A percentile compares a stretch with the other conserved stretches of the same genome.
These are phyloP conservation scores for Lichtheimia corymbifera DNA, from an alignment of 371 early-diverging fungal species.

Conservation along the genomic window DNA sequence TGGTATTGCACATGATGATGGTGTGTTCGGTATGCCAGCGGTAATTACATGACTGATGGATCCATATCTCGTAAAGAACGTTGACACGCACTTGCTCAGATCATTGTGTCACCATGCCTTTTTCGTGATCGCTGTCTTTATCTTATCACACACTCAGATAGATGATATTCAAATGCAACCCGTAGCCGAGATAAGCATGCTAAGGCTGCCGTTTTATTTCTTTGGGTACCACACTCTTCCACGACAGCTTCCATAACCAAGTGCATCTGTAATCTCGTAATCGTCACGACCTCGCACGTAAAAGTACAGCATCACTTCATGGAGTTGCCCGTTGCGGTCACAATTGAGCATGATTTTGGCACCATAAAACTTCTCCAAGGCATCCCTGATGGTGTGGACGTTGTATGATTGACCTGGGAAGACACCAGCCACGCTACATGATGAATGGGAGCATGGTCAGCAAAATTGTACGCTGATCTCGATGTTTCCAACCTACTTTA, in stretches of 20 bases:
- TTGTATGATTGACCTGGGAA: conserved; percentile 42
- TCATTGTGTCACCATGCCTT: no score
- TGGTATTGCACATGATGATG: no score
- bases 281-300: conserved; percentile 41
- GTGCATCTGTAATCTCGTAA: conserved; percentile 36
- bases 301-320: conserved; percentile 40
- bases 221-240: conserved; percentile 41
- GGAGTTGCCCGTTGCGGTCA: conserved; percentile 22
- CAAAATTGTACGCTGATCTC: neutral
- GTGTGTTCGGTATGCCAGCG: no score
- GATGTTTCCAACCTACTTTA: conserved; percentile 25
- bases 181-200: neutral
- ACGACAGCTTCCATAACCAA: conserved; percentile 29
- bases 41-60: no score
- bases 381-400: conserved; percentile 30
- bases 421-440: conserved; percentile 37
- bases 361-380: conserved; percentile 29
- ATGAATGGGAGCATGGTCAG: neutral
- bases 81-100: no score
- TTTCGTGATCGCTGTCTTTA: no score
- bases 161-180: no score
- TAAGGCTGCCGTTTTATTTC: conserved; percentile 20
- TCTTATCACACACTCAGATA: no score
- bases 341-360: conserved; percentile 38
- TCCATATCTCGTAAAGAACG: no score